Base-by-base conservation (phyloP, 495 filamentous ascomycete genomes). In the Patellaria atrata region DNA sequence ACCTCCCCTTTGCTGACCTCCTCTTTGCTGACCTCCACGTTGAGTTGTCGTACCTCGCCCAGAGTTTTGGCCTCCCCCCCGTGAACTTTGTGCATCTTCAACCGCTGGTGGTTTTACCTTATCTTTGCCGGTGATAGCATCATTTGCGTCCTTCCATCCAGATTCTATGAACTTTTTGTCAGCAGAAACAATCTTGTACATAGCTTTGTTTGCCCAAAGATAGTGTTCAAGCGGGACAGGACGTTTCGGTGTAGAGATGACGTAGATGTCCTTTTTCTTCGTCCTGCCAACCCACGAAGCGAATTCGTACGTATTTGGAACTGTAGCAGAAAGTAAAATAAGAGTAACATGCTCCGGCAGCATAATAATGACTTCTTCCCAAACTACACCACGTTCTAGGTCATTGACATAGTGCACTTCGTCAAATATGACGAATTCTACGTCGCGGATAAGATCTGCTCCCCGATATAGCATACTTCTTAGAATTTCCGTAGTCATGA, bases 361-460 rank as follows among this genome's bases (percentile, higher is more conserved):
- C 91, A 97, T 96, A 51, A 97, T 97, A 51, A 97, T 97, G 41
- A 97, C 89, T 55, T 97, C 89, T 58, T 97, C 89, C 89, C 89
- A 97, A 5, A 97, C 89, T 0, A 97, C 89, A 43, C 89, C 89
- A 53, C 89, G 71, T 62, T 97, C 89, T n/a, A 75, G 67, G 50
- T 97, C 89, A 48, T 97, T 97, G 29, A 97, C 89, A 55, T 97
- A 97, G 57, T 97, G 89, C 3, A 97, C 89, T 54, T 97, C 89
- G 50, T 97, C 89, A 47, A 97, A 97, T 36, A 97, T 94, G 43
- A 97, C 91, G 55, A 92, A 97, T 45, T 97, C 89, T 20, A 97
- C 91, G 55, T 97, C 89, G 38, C 89, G 73, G 35, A 97, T 93
- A 3, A 97, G 64, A 57, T 97, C 89, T 11, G 91, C 89, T 28